These are phyloP conservation scores for Ceratorhiza oryzae-sativae DNA, from an alignment of 1,284 basidiomycete species.

Conservation along the genomic window DNA sequence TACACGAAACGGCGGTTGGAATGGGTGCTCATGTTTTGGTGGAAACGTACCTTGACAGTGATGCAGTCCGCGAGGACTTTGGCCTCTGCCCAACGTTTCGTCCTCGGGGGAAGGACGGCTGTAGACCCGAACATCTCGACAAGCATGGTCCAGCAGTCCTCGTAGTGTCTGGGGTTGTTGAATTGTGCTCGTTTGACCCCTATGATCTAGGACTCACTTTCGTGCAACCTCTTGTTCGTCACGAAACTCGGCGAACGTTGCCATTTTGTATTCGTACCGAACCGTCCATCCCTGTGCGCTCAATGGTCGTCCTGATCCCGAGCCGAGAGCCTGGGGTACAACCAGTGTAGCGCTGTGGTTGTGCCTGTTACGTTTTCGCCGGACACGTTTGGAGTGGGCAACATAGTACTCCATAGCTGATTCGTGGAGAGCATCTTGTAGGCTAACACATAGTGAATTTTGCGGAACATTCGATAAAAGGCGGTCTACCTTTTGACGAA, in stretches of 20 bases:
- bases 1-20: slow-evolving; percentile 49
- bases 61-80: slow-evolving; percentile 95
- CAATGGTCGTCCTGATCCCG: slow-evolving; percentile 62
- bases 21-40: neutral
- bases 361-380: slow-evolving; percentile 84
- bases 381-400: slow-evolving; percentile 87
- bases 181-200: neutral
- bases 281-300: slow-evolving; percentile 92
- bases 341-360: slow-evolving; percentile 54
- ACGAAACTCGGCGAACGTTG: slow-evolving; percentile 92
- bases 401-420: slow-evolving; percentile 92
- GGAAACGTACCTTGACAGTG: slow-evolving; percentile 74
- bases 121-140: slow-evolving; percentile 88
- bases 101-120: slow-evolving; percentile 84
- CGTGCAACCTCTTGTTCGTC: slow-evolving; percentile 89
- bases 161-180: slow-evolving; percentile 72
- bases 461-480: neutral
- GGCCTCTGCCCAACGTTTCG: slow-evolving; percentile 97
- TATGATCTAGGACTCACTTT: slow-evolving; percentile 59
- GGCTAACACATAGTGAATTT: slow-evolving; percentile 54
- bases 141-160: slow-evolving; percentile 85
- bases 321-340: slow-evolving; percentile 52
- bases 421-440: slow-evolving; percentile 88
- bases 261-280: slow-evolving; percentile 97
- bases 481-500: slow-evolving; percentile 74